A percentile compares a stretch with the other conserved stretches of the same genome.
phyloP scores from a whole-genome alignment of 257 asterid species.

The Gynochthodes officinalis region DNA sequence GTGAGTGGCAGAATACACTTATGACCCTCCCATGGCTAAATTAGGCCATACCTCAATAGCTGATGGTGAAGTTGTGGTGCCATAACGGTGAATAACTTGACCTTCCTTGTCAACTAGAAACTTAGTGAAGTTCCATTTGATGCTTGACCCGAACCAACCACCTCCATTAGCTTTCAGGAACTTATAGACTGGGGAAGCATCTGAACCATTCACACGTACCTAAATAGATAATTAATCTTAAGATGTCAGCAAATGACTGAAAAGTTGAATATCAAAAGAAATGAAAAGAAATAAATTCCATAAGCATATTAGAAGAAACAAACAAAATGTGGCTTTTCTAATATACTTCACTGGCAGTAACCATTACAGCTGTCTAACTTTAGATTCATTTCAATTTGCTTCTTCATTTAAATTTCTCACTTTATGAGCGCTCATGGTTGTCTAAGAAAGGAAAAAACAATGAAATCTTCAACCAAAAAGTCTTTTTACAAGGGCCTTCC shows the following conservation, averaged over 20 bases:
- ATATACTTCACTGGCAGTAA: neutral
- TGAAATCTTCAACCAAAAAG: neutral
- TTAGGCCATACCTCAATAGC: slow-evolving; percentile 61
- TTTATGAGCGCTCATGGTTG: too few relatives aligned
- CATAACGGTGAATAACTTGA: slow-evolving; percentile 60
- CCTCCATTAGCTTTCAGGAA: slow-evolving; percentile 76
- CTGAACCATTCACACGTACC: slow-evolving; percentile 80
- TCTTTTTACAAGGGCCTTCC: neutral
- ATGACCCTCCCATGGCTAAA: neutral
- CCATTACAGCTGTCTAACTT: neutral
- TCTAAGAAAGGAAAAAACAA: too few relatives aligned
- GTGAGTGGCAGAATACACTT: neutral
- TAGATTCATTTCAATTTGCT: neutral
- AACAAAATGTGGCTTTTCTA: neutral
- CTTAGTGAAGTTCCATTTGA: slow-evolving; percentile 95
- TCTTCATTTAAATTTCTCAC: neutral
- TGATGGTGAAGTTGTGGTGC: slow-evolving; percentile 56
- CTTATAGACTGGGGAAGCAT: slow-evolving; percentile 64
- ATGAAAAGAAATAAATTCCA: neutral
- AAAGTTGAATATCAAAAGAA: neutral
- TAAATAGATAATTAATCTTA: slow-evolving; percentile 15
- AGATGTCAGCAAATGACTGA: neutral
- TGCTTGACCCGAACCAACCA: slow-evolving; percentile 55
- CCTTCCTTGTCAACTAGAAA: slow-evolving; percentile 87
- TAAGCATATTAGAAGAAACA: neutral